These are phyloP conservation scores for Tetrapisispora arboricola DNA, from an alignment of 805 yeast genomes.

Conservation along the genomic window DNA sequence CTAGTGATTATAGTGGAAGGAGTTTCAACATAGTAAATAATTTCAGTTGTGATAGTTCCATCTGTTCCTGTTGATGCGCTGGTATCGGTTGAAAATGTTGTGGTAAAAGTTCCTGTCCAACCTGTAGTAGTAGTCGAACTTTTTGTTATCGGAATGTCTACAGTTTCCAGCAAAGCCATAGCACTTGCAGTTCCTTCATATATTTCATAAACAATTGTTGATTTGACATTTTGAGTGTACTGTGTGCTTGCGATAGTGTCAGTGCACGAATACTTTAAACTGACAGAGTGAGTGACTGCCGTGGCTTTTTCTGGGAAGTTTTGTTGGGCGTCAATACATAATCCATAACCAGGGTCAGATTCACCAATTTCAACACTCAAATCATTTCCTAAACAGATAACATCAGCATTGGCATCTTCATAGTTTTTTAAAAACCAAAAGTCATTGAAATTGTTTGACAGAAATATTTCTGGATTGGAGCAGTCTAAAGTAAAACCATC, in stretches of 20 bases:
- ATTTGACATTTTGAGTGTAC: conserved; percentile 9
- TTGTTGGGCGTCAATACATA: conserved; percentile 30
- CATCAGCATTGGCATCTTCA: conserved; percentile 10
- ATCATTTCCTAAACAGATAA: conserved; percentile 17
- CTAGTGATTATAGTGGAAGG: conserved; percentile 3
- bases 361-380: conserved; percentile 14
- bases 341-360: conserved; percentile 20
- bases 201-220: conserved; percentile 8
- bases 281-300: conserved; percentile 15
- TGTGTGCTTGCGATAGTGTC: conserved; percentile 19
- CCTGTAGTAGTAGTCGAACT: conserved; percentile 7
- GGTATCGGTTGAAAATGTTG: conserved; percentile 12
- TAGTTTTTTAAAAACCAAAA: conserved; percentile 26
- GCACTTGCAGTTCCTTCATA: conserved; percentile 12
- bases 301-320: conserved; percentile 12
- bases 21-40: conserved; percentile 10
- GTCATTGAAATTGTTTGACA: conserved; percentile 26
- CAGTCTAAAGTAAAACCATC: conserved; percentile 30
- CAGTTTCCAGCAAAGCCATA: not conserved
- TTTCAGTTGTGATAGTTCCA: conserved; percentile 7
- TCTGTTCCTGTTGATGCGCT: conserved; percentile 7
- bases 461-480: conserved; percentile 15
- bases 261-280: conserved; percentile 19
- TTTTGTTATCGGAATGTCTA: not conserved
- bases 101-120: conserved; percentile 13